Evolutionary conservation across 768 basidiomycete species (phyloP), one percentile per base, ranked within the genome.

Genomic region (Russula earlei): DNA sequence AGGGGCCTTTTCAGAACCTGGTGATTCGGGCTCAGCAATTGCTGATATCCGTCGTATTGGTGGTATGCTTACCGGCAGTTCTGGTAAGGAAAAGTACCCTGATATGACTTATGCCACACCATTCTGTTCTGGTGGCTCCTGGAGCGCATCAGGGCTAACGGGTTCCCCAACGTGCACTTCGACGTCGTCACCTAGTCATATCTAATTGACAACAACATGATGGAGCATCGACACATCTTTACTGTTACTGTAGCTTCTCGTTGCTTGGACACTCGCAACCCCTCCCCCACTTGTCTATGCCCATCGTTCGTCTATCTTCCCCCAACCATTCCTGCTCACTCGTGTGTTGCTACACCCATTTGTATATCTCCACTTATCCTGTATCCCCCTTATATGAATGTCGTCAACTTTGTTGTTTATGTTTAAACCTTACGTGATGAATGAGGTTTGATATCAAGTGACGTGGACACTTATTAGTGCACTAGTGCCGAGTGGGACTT

Each of bases 21-120:
- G 71, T 12, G 72, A 74, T 62, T 74, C 71, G 48, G 74, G 74
- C 52, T 63, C 72, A 11, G 55, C 69, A 33, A 64, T 75, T 53
- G 66, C 58, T 56, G 51, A 58, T 38, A 60, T 64, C 59, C 63
- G 33, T 58, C 72, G 72, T 40, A 63, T 72, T 45, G 65, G 66
- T 34, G 72, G 72, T 52, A 54, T 74, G n/a, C 63, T 73, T 42
- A 73, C 69, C 8, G 66, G 69, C 37, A 62, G 72, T 65, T 40
- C 60, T 55, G 71, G 72, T 33, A 58, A 63, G 49, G 56, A 58
- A 3, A 36, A 62, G 62, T 43, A 49, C 15, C 15, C 20, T 8
- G 31, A 51, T 7, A 60, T 70, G 6, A 71, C 73, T 19, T 74
- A 74, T 60, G 70, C 69, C 45, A 75, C 73, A 15, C 64, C 72